Base-by-base conservation (phyloP, 2,329 filamentous ascomycete genomes). In the Fusarium mundagurra region DNA sequence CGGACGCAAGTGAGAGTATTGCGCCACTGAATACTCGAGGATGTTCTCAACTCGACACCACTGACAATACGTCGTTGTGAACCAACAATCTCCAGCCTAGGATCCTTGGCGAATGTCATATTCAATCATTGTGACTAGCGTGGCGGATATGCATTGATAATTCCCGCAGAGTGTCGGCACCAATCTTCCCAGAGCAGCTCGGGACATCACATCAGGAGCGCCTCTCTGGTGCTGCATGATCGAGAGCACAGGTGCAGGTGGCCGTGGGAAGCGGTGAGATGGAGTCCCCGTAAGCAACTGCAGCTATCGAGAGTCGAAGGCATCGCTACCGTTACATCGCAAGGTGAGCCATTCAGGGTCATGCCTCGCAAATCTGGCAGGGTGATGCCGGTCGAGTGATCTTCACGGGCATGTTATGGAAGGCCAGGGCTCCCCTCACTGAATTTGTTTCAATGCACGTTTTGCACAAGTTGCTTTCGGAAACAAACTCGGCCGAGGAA, bases 311-410 rank as follows among this genome's bases (percentile, higher is more conserved):
- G 34, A 55, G 51, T 59, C 16, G 31, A 59, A 45, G 31, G 55
- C 33, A 60, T 62, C 64, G 38, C 48, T 63, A 69, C 64, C 43
- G 71, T 72, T 65, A 67, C 57, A 75, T 74, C 69, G 61, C 50
- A 66, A 62, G 60, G 74, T 66, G 61, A 69, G 39, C 54, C 38
- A 50, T 50, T 53, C 64, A 57, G 64, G 67, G 64, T 61, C 59
- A 66, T 59, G 34, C 64, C 61, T 75, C 72, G 63, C 72, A 59
- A 74, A 74, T 74, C 71, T 70, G 69, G 44, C 61, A 63, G 60
- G 72, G 45, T 69, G 47, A 33, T 65, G 55, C 72, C n/a, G 51
- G 72, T 50, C 29, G 58, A 36, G 62, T 62, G 72, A 74, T 74
- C 67, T 72, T 64, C 65, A 29, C 72, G 68, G 58, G 60, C 55